Percentiles rank a stretch among this genome's conserved stretches.
phyloP scores from a whole-genome alignment of 2,329 filamentous ascomycete species.

The Botrytis pseudocinerea region DNA sequence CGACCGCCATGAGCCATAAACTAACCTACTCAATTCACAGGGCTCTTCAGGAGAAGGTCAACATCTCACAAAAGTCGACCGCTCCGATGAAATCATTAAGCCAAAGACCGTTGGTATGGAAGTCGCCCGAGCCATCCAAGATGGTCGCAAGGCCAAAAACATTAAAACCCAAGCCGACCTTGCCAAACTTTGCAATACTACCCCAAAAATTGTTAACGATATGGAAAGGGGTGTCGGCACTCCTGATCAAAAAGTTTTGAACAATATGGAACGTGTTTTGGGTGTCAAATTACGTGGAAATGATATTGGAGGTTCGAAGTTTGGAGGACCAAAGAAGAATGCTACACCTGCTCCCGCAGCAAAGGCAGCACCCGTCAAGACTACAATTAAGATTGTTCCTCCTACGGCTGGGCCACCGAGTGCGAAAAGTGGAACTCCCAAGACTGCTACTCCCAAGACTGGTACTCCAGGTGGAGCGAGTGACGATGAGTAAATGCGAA shows the following conservation, averaged over 20 bases:
- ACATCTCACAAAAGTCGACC: constrained; percentile 96
- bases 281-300: constrained; percentile 84
- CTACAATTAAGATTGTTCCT: constrained; percentile 17
- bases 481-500: background rate
- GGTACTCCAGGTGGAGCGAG: background rate
- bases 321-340: constrained; percentile 52
- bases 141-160: constrained; percentile 75
- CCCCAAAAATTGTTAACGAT: constrained; percentile 73
- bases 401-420: background rate
- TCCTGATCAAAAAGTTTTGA: constrained; percentile 82
- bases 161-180: constrained; percentile 90
- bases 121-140: constrained; percentile 80
- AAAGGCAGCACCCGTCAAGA: constrained; percentile 28
- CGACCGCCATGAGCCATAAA: background rate
- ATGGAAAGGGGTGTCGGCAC: constrained; percentile 79
- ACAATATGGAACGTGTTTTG: constrained; percentile 77
- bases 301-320: constrained; percentile 83
- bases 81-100: constrained; percentile 95
- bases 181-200: constrained; percentile 88
- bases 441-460: background rate
- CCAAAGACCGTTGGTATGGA: constrained; percentile 83
- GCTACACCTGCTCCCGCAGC: constrained; percentile 2
- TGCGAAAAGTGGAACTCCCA: background rate
- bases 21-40: constrained; percentile 26
- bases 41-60: constrained; percentile 67